These are phyloP conservation scores for Lathyrus oleraceus DNA, from an alignment of 306 rosid species.

Conservation along the genomic window DNA sequence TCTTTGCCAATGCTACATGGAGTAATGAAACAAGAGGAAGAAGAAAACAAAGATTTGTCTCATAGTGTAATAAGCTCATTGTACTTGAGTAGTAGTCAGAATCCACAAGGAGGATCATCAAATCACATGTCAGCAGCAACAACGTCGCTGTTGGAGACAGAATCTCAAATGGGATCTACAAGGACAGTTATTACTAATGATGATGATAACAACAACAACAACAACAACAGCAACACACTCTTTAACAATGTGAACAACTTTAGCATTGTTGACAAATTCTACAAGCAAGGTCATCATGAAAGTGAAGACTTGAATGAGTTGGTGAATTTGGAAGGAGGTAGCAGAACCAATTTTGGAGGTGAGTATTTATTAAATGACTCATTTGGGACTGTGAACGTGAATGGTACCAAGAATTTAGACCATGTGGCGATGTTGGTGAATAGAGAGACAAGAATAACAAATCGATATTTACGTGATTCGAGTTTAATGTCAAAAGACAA, in stretches of 20 bases:
- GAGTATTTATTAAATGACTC: conserved; percentile 33
- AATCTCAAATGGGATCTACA: conserved; percentile 65
- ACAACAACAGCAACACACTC: not conserved
- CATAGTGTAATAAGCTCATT: conserved; percentile 35
- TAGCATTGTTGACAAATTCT: conserved; percentile 14
- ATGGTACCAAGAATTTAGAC: conserved; percentile 22
- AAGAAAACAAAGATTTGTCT: conserved; percentile 53
- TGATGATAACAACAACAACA: not conserved
- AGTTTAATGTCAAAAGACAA: conserved; percentile 29
- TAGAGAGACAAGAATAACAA: not conserved
- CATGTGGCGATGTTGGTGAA: conserved; percentile 26
- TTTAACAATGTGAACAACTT: conserved; percentile 9
- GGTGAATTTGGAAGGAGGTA: conserved; percentile 35
- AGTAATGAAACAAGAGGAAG: conserved; percentile 56
- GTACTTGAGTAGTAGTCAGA: conserved; percentile 41
- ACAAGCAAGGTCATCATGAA: conserved; percentile 20
- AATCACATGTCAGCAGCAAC: conserved; percentile 53
- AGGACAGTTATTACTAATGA: conserved; percentile 35
- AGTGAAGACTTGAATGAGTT: conserved; percentile 36
- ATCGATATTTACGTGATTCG: not conserved
- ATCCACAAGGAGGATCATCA: conserved; percentile 21
- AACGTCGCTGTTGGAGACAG: conserved; percentile 63
- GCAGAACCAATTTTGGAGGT: conserved; percentile 17
- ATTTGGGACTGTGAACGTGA: conserved; percentile 24
- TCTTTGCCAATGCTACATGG: conserved; percentile 33